A percentile compares a stretch with the other conserved stretches of the same genome.
Conservation (phyloP, 2,329 filamentous ascomycete species). For the Fusarium sp. region DNA sequence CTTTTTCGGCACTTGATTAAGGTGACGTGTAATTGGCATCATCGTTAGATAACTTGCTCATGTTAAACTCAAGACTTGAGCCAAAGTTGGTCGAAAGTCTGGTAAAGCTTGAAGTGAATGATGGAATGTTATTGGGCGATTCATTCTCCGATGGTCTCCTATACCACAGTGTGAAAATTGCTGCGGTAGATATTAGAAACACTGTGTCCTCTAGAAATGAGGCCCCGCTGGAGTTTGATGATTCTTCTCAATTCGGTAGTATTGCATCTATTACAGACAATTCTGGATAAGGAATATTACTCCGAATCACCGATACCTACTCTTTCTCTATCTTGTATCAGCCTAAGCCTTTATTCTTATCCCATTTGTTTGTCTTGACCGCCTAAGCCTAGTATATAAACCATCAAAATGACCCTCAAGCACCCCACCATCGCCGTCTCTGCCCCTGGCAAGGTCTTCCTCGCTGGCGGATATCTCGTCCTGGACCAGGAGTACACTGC, state of each 20-base stretch:
- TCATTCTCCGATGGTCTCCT: not conserved
- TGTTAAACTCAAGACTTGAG: not conserved
- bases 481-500: constrained; percentile 88
- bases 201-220: constrained; percentile 39
- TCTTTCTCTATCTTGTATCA: not conserved
- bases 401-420: constrained; percentile 32
- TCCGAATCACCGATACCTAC: constrained; percentile 5
- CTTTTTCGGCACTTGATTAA: not conserved
- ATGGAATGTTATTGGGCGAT: constrained; percentile 16
- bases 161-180: constrained; percentile 28
- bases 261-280: constrained; percentile 13
- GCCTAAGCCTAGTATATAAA: constrained; percentile 1
- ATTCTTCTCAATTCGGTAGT: constrained; percentile 26
- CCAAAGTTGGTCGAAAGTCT: constrained; percentile 8
- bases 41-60: constrained; percentile 5
- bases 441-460: constrained; percentile 93
- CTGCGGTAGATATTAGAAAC: not conserved
- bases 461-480: constrained; percentile 94
- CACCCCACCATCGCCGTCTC: constrained; percentile 72
- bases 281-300: constrained; percentile 32
- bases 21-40: constrained; percentile 30
- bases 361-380: not conserved
- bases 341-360: not conserved
- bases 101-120: not conserved
- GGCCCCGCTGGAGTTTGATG: constrained; percentile 38